These are phyloP conservation scores for Auxenochlorella pyrenoidosa DNA, from an alignment of 139 green algal genomes.

Conservation along the genomic window DNA sequence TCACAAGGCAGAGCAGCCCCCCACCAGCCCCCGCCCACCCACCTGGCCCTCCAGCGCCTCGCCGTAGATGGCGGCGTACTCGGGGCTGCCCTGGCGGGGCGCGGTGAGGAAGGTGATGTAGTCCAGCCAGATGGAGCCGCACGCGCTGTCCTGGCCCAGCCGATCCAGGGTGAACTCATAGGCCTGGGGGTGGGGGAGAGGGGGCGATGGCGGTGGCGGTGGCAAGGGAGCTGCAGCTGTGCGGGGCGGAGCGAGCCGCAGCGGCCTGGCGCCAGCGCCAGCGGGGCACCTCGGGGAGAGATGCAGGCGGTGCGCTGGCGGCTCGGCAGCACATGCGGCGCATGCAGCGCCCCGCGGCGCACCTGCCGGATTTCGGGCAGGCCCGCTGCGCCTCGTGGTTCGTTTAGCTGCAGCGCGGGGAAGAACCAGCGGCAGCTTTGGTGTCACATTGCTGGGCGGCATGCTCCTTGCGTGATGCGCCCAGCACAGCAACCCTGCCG, in stretches of 20 bases:
- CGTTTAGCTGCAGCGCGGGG: conserved; percentile 54
- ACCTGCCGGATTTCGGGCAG: conserved; percentile 70
- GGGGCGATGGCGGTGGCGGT: too few relatives aligned
- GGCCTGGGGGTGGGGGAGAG: conserved; percentile 35
- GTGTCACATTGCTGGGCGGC: too few relatives aligned
- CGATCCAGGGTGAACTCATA: conserved; percentile 91
- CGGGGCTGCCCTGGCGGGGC: conserved; percentile 65
- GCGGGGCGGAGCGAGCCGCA: too few relatives aligned
- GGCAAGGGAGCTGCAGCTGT: too few relatives aligned
- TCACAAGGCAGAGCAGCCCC: background rate
- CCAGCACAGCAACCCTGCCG: background rate
- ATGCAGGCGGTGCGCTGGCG: too few relatives aligned
- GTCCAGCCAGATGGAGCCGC: conserved; percentile 86
- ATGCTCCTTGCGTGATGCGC: background rate
- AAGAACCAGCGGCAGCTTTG: background rate
- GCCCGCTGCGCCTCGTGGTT: conserved; percentile 57
- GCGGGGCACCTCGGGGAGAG: too few relatives aligned
- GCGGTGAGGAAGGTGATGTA: conserved; percentile 78
- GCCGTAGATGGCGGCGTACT: conserved; percentile 72
- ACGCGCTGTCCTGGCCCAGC: conserved; percentile 75
- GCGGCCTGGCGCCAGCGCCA: too few relatives aligned
- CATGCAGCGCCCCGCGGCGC: background rate
- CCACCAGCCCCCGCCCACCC: background rate
- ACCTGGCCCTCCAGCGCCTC: conserved; percentile 53
- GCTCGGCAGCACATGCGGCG: too few relatives aligned